phyloP scores from a whole-genome alignment of 805 yeast species.

The Starmera amethionina region DNA sequence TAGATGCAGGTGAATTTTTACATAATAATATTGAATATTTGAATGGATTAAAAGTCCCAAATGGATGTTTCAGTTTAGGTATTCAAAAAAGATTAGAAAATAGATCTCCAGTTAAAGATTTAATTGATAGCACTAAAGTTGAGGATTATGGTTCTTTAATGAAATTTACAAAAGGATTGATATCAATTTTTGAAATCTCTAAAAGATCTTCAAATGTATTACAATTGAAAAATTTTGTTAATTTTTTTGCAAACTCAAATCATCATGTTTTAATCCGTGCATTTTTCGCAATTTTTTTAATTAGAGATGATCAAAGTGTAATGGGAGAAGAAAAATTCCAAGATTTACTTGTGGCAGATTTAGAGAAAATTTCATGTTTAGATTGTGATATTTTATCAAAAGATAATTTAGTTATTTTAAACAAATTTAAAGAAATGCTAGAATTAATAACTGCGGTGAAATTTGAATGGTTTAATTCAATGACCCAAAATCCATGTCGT shows the following conservation, averaged over 20 bases:
- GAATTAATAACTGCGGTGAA: slow-evolving; percentile 38
- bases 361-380: slow-evolving; percentile 34
- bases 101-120: slow-evolving; percentile 32
- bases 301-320: slow-evolving; percentile 52
- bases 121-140: slow-evolving; percentile 19
- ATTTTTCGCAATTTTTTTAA: slow-evolving; percentile 47
- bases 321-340: slow-evolving; percentile 37
- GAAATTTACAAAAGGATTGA: slow-evolving; percentile 28
- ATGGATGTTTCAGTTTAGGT: slow-evolving; percentile 34
- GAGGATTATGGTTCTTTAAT: slow-evolving; percentile 19
- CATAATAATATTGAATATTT: slow-evolving; percentile 12
- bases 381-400: slow-evolving; percentile 22
- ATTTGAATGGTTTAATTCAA: slow-evolving; percentile 32
- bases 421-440: slow-evolving; percentile 22
- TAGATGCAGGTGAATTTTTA: slow-evolving; percentile 4
- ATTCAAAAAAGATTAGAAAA: slow-evolving; percentile 39
- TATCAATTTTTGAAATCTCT: slow-evolving; percentile 23
- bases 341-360: slow-evolving; percentile 28
- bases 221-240: slow-evolving; percentile 23
- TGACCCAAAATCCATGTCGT: slow-evolving; percentile 65
- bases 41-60: slow-evolving; percentile 13
- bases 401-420: slow-evolving; percentile 13
- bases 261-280: slow-evolving; percentile 49
- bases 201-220: slow-evolving; percentile 17
- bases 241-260: slow-evolving; percentile 21